These are phyloP conservation scores for Mycena polygramma DNA, from an alignment of 768 basidiomycete genomes.

Conservation along the genomic window DNA sequence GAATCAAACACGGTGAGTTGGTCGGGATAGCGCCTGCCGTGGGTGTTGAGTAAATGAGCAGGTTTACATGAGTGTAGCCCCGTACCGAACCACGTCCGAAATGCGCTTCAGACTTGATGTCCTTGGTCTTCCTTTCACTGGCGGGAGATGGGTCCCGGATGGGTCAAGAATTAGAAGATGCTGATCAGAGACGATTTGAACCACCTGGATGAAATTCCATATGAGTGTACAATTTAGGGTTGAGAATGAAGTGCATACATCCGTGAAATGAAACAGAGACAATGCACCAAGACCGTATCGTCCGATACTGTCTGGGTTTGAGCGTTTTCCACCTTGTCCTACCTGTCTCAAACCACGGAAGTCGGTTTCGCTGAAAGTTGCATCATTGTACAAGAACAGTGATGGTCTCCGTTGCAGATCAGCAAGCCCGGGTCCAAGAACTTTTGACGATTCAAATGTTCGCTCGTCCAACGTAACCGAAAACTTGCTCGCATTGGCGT, in stretches of 20 bases:
- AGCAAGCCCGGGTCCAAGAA: conserved; percentile 27
- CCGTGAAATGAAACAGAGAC: conserved; percentile 46
- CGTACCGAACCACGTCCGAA: conserved; percentile 25
- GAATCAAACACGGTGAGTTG: conserved; percentile 34
- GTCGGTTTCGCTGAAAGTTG: conserved; percentile 42
- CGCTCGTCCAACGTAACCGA: conserved; percentile 38
- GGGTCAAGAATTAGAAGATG: conserved; percentile 46
- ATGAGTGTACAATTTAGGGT: background rate
- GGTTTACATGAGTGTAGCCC: background rate
- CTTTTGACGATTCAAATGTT: conserved; percentile 27
- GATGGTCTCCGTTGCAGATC: conserved; percentile 35
- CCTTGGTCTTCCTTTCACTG: conserved; percentile 23
- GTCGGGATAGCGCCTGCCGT: conserved; percentile 31
- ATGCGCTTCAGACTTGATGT: conserved; percentile 25
- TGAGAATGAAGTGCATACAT: conserved; percentile 35
- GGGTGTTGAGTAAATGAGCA: background rate
- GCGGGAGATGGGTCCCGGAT: conserved; percentile 40
- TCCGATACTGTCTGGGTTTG: conserved; percentile 43
- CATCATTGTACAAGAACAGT: conserved; percentile 46
- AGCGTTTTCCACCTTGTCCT: conserved; percentile 45
- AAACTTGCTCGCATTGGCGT: conserved; percentile 42
- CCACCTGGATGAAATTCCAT: conserved; percentile 34
- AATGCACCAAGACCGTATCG: conserved; percentile 48
- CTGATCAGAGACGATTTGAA: conserved; percentile 42
- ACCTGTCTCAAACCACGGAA: conserved; percentile 44